phyloP scores from a whole-genome alignment of 371 early-diverging fungal genomes.

The Apophysomyces trapeziformis region DNA sequence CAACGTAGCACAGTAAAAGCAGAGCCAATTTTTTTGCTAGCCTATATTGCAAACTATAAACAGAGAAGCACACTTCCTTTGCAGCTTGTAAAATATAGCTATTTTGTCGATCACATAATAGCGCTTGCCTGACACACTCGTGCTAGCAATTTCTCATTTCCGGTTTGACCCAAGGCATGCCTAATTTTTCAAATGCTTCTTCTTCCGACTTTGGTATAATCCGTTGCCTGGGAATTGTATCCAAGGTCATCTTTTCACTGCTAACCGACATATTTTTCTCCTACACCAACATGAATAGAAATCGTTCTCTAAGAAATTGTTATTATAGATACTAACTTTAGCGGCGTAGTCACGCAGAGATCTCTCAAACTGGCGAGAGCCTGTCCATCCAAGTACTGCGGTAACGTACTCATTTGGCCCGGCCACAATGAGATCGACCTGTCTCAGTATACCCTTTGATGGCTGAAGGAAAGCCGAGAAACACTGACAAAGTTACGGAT shows the following conservation, averaged over 20 bases:
- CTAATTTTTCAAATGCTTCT: slow-evolving; percentile 41
- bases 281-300: slow-evolving; percentile 6
- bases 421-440: slow-evolving; percentile 56
- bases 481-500: slow-evolving; percentile 24
- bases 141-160: slow-evolving; percentile 48
- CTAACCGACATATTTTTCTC: slow-evolving; percentile 35
- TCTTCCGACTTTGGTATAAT: slow-evolving; percentile 32
- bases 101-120: too few relatives aligned
- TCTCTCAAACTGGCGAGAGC: slow-evolving; percentile 50
- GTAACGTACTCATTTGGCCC: slow-evolving; percentile 32
- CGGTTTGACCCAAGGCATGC: slow-evolving; percentile 48
- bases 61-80: too few relatives aligned
- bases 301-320: too few relatives aligned
- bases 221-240: slow-evolving; percentile 18
- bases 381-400: slow-evolving; percentile 59
- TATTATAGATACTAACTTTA: slow-evolving; percentile 21
- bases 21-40: too few relatives aligned
- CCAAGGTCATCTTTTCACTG: slow-evolving; percentile 38
- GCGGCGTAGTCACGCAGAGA: slow-evolving; percentile 41
- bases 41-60: too few relatives aligned
- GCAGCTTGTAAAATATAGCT: too few relatives aligned
- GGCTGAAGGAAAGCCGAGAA: slow-evolving; percentile 55
- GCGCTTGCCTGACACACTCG: too few relatives aligned
- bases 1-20: too few relatives aligned
- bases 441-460: slow-evolving; percentile 41